Evolutionary conservation across 768 basidiomycete species (phyloP), one percentile per base, ranked within the genome.

Genomic region (Piloderma croceum): DNA sequence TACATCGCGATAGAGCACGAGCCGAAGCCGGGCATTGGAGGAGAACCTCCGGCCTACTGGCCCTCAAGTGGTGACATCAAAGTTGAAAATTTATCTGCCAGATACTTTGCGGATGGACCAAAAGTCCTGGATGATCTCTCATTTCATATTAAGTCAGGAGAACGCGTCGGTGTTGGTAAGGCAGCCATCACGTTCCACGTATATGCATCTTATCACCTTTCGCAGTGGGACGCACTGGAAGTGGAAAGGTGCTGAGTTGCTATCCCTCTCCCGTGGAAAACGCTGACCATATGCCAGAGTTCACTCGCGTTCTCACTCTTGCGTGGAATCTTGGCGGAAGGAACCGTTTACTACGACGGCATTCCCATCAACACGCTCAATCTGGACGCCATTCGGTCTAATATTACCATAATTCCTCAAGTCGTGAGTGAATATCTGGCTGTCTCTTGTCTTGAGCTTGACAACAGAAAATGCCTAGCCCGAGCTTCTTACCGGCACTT

Each of bases 21-120:
- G 51, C 66, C 68, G 1, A 61, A 64, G 39, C 46, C 67, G 1
- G 63, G 62, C 0, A 45, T 57, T 20, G 45, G 59, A 5, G 70
- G 70, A 3, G 53, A 67, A n/a, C 79, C 79, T 3, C 77, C 79
- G 4, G 79, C 79, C 0, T 73, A 77, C 42, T 82, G 79, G 79
- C 79, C 79, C 4, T 64, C 78, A 1, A 73, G 71, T 21, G 79
- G 79, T 1, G 59, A 66, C 10, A 59, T 81, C n/a, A 50, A 57
- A 3, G 70, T 77, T 2, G 70, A 80, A 44, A 65, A 71, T 23
- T 58, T 81, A 4, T 70, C 65, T 10, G 79, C 79, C 0, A 58
- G 63, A 31, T 76, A 76, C 45, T 69, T 69, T 18, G 27, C 39
- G 57, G 75, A 76, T 42, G 77, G 77, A 2, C 77, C 78, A 2